Evolutionary conservation across 306 rosid genomes (phyloP).

Genomic region (Gastrolobium villosum): DNA sequence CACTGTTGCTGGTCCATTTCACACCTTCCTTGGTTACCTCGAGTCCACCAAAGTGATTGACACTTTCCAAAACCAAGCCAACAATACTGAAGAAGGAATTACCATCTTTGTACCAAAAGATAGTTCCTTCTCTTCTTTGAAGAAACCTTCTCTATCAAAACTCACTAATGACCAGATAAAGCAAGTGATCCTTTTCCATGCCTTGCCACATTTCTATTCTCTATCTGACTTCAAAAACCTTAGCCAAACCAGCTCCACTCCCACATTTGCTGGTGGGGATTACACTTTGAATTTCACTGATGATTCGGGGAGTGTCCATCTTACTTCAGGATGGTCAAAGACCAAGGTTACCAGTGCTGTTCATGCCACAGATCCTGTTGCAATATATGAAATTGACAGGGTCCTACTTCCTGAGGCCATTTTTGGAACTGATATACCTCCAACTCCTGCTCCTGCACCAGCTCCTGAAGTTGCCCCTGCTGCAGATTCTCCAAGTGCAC

Average conservation of each 20-base stretch:
- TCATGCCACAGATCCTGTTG: constrained; percentile 85
- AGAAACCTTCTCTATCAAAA: constrained; percentile 72
- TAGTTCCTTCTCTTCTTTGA: constrained; percentile 66
- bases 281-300: constrained; percentile 85
- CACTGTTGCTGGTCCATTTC: constrained; percentile 90
- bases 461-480: constrained; percentile 75
- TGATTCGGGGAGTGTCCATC: constrained; percentile 66
- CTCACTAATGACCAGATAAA: constrained; percentile 77
- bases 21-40: constrained; percentile 76
- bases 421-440: constrained; percentile 89
- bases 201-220: constrained; percentile 82
- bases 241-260: constrained; percentile 61
- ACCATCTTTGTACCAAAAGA: constrained; percentile 92
- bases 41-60: constrained; percentile 86
- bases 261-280: constrained; percentile 86
- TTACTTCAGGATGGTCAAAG: constrained; percentile 80
- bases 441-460: constrained; percentile 86
- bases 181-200: constrained; percentile 84
- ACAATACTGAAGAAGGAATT: constrained; percentile 89
- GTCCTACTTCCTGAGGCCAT: constrained; percentile 91
- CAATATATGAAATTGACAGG: constrained; percentile 79
- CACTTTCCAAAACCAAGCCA: constrained; percentile 94
- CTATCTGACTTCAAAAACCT: constrained; percentile 82
- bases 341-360: constrained; percentile 91
- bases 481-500: constrained; percentile 73